Conservation (phyloP, 768 basidiomycete species). For the Boletus tomentosulus region DNA sequence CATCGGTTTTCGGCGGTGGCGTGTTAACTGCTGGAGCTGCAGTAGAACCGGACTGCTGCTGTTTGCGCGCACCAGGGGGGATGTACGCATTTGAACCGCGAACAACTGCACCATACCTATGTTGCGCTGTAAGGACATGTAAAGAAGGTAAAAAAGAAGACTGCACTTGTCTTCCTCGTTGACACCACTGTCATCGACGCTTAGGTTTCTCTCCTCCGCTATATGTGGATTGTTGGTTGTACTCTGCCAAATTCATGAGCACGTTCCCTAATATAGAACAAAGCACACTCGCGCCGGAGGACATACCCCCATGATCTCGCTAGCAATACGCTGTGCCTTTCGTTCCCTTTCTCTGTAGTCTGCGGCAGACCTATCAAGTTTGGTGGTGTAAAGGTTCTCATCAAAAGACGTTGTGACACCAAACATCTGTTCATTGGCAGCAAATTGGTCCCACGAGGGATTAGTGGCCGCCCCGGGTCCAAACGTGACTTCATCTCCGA, state of each 20-base stretch:
- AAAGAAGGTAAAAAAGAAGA: slow-evolving; percentile 11
- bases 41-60: slow-evolving; percentile 35
- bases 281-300: background rate
- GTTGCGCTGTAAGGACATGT: slow-evolving; percentile 17
- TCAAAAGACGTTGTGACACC: slow-evolving; percentile 90
- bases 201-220: slow-evolving; percentile 76
- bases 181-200: slow-evolving; percentile 62
- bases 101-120: slow-evolving; percentile 88
- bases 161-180: slow-evolving; percentile 97
- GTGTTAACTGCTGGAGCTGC: slow-evolving; percentile 29
- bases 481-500: slow-evolving; percentile 68
- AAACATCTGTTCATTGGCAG: slow-evolving; percentile 87
- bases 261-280: slow-evolving; percentile 4
- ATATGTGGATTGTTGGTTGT: slow-evolving; percentile 75
- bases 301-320: slow-evolving; percentile 84
- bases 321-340: slow-evolving; percentile 82
- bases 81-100: slow-evolving; percentile 88
- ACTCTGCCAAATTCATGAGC: slow-evolving; percentile 38
- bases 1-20: slow-evolving; percentile 37
- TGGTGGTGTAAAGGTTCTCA: slow-evolving; percentile 94
- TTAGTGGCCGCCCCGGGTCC: slow-evolving; percentile 45
- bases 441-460: slow-evolving; percentile 85
- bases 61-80: slow-evolving; percentile 83
- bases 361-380: slow-evolving; percentile 75
- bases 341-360: slow-evolving; percentile 89